phyloP scores from a whole-genome alignment of 805 yeast species.

The Pichia manshurica region DNA sequence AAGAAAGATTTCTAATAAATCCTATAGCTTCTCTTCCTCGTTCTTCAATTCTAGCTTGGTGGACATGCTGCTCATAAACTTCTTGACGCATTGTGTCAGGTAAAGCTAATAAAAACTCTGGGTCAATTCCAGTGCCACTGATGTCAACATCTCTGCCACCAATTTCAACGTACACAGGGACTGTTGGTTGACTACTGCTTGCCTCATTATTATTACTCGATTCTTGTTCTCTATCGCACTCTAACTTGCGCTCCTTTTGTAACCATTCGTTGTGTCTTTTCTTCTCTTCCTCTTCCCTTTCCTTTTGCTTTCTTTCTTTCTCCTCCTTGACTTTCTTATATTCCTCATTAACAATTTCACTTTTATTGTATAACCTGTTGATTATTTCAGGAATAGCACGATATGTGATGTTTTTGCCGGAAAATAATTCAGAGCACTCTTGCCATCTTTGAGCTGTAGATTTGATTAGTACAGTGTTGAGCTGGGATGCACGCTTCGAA shows the following conservation, averaged over 20 bases:
- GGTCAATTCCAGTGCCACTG: constrained; percentile 86
- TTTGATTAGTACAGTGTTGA: constrained; percentile 19
- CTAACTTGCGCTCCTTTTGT: constrained; percentile 23
- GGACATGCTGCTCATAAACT: constrained; percentile 76
- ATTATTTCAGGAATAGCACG: constrained; percentile 42
- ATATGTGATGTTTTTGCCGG: constrained; percentile 21
- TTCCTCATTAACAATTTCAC: constrained; percentile 36
- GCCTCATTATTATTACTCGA: constrained; percentile 22
- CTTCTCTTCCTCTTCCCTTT: constrained; percentile 11
- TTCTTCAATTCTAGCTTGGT: constrained; percentile 63
- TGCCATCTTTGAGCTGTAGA: constrained; percentile 63
- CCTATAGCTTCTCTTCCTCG: constrained; percentile 16
- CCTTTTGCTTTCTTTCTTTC: constrained; percentile 23
- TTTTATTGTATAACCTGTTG: constrained; percentile 35
- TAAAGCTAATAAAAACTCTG: constrained; percentile 80
- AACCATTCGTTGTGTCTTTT: constrained; percentile 32
- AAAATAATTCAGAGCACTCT: constrained; percentile 48
- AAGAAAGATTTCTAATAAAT: constrained; percentile 7
- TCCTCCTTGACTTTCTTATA: constrained; percentile 17
- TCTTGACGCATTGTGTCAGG: constrained; percentile 94
- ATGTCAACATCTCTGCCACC: constrained; percentile 80
- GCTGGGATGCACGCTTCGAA: constrained; percentile 12
- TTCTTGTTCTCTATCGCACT: constrained; percentile 22
- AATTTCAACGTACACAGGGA: constrained; percentile 64
- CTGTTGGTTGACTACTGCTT: constrained; percentile 17